A percentile compares a stretch with the other conserved stretches of the same genome.
Conservation (phyloP, 441 rosid genomes). For the Viola pubescens region DNA sequence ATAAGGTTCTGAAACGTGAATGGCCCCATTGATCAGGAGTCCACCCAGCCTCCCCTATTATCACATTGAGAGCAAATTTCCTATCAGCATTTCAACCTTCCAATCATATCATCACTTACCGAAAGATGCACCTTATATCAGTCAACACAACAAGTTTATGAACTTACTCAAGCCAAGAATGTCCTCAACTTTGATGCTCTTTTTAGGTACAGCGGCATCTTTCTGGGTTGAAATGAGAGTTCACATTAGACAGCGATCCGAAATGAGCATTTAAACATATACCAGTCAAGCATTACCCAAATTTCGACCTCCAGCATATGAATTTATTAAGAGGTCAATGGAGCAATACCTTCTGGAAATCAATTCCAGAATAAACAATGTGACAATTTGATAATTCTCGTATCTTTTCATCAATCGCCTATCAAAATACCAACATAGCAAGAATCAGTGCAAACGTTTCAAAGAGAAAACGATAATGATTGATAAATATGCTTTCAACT, state of each 20-base stretch:
- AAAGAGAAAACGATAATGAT: too few relatives aligned
- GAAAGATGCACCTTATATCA: background rate
- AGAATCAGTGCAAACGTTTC: too few relatives aligned
- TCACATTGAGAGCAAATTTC: conserved; percentile 14
- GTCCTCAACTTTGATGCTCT: conserved; percentile 71
- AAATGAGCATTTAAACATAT: too few relatives aligned
- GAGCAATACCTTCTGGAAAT: conserved; percentile 69
- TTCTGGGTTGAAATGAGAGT: conserved; percentile 35
- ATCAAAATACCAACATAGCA: conserved; percentile 7
- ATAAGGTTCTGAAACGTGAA: conserved; percentile 65
- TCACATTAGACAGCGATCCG: too few relatives aligned
- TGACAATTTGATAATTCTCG: conserved; percentile 93
- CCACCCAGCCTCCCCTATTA: conserved; percentile 96
- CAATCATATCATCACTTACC: background rate
- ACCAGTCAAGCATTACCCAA: too few relatives aligned
- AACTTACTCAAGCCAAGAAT: conserved; percentile 92
- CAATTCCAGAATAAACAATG: conserved; percentile 59
- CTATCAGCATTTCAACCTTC: conserved; percentile 10
- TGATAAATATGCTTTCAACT: background rate
- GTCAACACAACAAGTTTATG: background rate
- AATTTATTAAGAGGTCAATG: background rate
- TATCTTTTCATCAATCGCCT: conserved; percentile 98
- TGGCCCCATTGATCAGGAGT: conserved; percentile 96
- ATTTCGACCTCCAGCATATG: background rate
- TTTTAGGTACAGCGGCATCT: conserved; percentile 80